Base-by-base conservation (phyloP, 345 rosid species). In the Hibiscus mutabilis region DNA sequence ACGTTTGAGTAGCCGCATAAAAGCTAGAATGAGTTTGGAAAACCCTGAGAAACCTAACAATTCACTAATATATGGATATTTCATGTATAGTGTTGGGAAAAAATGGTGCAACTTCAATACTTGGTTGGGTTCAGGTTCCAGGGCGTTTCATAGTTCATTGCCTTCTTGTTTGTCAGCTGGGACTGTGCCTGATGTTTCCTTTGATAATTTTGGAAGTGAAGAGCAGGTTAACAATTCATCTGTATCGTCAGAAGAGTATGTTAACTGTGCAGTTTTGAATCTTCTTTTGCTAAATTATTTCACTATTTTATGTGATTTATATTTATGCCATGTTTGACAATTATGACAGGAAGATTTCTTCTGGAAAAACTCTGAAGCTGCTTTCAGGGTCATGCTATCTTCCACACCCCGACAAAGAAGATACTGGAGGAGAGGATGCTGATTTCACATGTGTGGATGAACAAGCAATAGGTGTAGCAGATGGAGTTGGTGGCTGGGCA, bases 401-500 rank as follows among this genome's bases (percentile, higher is more conserved):
- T 55, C 99, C 99, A 1, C 99, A 95, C 89, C 99, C 99, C 72
- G 99, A 92, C 74, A 95, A 95, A 85, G 99, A 92, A 78, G 92
- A 86, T 52, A 90, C 98, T 18, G 99, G 99, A n/a, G 99, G 99
- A 60, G 99, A 95, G 80, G 99, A 95, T 86, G 99, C 99, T 16
- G 98, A 95, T 74, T 95, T 95, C 71, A 84, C 92, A 31, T 92
- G 97, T 79, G 49, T 82, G 6, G 91, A 90, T 75, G 89, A 86
- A 75, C 96, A 95, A 63, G 99, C 97, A 18, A 61, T 95, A 46
- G 98, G 98, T 56, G 96, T 92, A 78, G 99, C 99, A 31, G 99
- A 95, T 81, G 99, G 98, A 63, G 99, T 95, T 78, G 99, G 99
- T 60, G 99, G 98, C 49, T 95, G 99, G 99, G 99, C 98, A 19